Evolutionary conservation across 345 rosid species (phyloP).

Genomic region (Linum trigynum): DNA sequence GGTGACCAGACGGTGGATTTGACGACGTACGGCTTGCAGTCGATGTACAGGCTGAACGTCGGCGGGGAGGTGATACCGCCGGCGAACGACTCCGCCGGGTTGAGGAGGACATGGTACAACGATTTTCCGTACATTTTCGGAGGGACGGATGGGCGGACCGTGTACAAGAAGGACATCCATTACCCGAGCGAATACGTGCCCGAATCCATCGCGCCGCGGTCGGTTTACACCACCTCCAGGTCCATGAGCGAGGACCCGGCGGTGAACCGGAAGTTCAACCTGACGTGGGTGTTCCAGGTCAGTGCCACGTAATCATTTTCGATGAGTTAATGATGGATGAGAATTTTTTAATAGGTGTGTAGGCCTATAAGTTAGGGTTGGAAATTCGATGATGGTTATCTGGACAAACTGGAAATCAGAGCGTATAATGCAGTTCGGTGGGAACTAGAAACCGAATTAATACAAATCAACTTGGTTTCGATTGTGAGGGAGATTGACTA

Average conservation of each 20-base stretch:
- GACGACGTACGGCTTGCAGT: constrained; percentile 10
- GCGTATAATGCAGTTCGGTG: too few relatives aligned
- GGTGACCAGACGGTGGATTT: constrained; percentile 12
- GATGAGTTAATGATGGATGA: too few relatives aligned
- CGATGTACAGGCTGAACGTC: constrained; percentile 20
- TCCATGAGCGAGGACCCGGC: constrained; percentile 12
- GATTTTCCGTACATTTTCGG: constrained; percentile 24
- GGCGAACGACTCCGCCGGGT: constrained; percentile 17
- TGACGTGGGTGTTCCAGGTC: constrained; percentile 1
- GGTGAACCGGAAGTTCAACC: constrained; percentile 15
- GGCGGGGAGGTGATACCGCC: constrained; percentile 22
- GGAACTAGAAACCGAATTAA: too few relatives aligned
- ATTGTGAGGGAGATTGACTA: too few relatives aligned
- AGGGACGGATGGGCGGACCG: constrained; percentile 12
- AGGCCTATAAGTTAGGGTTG: too few relatives aligned
- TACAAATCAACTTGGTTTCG: too few relatives aligned
- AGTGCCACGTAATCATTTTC: background rate
- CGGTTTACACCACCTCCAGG: constrained; percentile 16
- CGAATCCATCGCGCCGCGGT: constrained; percentile 11
- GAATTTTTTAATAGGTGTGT: too few relatives aligned
- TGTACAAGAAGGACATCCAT: constrained; percentile 5
- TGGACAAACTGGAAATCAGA: too few relatives aligned
- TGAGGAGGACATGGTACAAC: constrained; percentile 22
- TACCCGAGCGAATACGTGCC: constrained; percentile 13
- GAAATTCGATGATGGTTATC: too few relatives aligned